Base-by-base conservation (phyloP, 1,139 yeast genomes). In the Taphrina pruni region DNA sequence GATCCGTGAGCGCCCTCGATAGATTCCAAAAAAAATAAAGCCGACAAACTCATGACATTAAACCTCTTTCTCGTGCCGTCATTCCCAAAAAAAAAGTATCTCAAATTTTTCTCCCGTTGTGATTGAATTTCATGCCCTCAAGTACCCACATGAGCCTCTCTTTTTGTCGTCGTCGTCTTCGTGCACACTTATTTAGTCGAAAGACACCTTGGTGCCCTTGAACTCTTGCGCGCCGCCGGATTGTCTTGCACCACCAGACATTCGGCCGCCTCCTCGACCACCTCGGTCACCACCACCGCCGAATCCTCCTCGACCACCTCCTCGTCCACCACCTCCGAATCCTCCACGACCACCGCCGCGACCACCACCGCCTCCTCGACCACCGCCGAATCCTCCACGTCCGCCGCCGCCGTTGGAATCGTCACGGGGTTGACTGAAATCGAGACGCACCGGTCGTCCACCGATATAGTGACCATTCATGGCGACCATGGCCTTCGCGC, bases 381-480 rank as follows among this genome's bases (percentile, higher is more conserved):
- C 71, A 20, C 80, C 77, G 71, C 80, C 79, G 71, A 82, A 80
- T 72, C 80, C 78, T 67, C 86, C 82, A 70, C 85, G 84, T 71
- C 82, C 77, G 72, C 82, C 81, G 73, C 82, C 80, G 69, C 79
- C 72, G 71, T 75, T 75, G 70, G 81, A 80, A 72, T 79, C 78
- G 73, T 87, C 91, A 82, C 90, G 90, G 79, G 99, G 98, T 72
- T 97, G 86, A 66, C 97, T 90, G 85, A 79, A 94, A 82, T 94
- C 99, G 75, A 94, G 85, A 85, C 99, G 90, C 76, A 95, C 89
- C 73, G 97, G 87, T 84, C 99, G 89, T 75, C 96, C 97, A 75
- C 87, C 93, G 76, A 94, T 84, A 82, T 87, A 86, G 80, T 88
- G 88, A 78, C 98, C 98, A 79, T 90, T 90, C 81, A 93, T 82